These are phyloP conservation scores for Fusarium illudens DNA, from an alignment of 2,329 filamentous ascomycete genomes.

Conservation along the genomic window DNA sequence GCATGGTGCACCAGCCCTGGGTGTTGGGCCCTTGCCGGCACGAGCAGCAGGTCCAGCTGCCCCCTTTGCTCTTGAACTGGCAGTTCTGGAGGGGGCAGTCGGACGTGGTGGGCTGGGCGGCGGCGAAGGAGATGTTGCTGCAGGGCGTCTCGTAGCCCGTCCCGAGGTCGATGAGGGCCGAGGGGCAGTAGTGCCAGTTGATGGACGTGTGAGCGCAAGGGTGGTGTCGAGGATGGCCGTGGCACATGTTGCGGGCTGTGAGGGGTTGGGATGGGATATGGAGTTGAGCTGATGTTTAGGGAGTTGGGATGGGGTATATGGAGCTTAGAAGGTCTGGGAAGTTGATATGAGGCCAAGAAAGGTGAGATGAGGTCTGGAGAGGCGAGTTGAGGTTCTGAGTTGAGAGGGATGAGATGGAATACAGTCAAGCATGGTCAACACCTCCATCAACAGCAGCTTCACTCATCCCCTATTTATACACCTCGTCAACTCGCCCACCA, in stretches of 20 bases:
- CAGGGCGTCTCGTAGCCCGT: slow-evolving; percentile 62
- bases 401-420: background rate
- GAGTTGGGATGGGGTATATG: background rate
- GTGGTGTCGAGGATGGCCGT: slow-evolving; percentile 62
- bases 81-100: slow-evolving; percentile 62
- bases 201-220: slow-evolving; percentile 64
- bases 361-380: background rate
- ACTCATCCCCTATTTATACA: slow-evolving; percentile 33
- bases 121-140: slow-evolving; percentile 57
- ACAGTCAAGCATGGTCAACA: background rate
- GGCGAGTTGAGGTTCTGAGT: background rate
- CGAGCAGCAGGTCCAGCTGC: slow-evolving; percentile 63
- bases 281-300: background rate
- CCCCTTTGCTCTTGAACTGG: slow-evolving; percentile 58
- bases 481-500: background rate
- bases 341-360: background rate
- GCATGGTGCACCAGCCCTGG: slow-evolving; percentile 61
- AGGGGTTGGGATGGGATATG: background rate
- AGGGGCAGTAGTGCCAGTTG: slow-evolving; percentile 63
- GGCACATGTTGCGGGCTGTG: slow-evolving; percentile 55
- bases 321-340: background rate
- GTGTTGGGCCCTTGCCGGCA: slow-evolving; percentile 62
- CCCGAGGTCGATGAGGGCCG: slow-evolving; percentile 55
- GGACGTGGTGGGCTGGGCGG: slow-evolving; percentile 53
- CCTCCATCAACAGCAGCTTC: background rate